Percentiles rank a stretch among this genome's conserved stretches.
Evolutionary conservation across 208 protist species (phyloP).

Genomic region (Trypanosoma brucei): DNA sequence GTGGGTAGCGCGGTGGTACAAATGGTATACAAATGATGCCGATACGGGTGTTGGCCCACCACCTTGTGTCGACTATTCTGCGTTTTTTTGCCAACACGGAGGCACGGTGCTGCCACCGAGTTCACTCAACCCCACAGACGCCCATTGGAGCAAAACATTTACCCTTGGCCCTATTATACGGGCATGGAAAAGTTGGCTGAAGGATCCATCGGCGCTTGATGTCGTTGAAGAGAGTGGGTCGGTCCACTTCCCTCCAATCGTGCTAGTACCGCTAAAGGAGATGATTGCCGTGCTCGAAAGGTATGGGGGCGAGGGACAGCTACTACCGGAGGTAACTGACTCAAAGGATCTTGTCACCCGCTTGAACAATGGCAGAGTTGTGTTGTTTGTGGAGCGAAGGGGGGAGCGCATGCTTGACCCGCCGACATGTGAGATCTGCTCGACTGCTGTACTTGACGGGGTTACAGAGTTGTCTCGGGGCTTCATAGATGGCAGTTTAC

Average conservation of each 20-base stretch:
- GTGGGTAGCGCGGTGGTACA: constrained; percentile 75
- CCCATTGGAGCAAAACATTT: constrained; percentile 49
- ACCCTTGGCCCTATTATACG: constrained; percentile 1
- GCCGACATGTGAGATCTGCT: constrained; percentile 38
- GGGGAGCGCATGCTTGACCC: constrained; percentile 41
- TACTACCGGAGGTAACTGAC: constrained; percentile 9
- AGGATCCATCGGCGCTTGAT: constrained; percentile 11
- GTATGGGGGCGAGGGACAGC: constrained; percentile 41
- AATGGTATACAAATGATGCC: constrained; percentile 23
- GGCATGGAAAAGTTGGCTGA: background rate
- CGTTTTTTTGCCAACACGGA: constrained; percentile 58
- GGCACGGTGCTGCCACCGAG: constrained; percentile 34
- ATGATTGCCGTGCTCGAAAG: constrained; percentile 36
- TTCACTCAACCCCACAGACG: constrained; percentile 66
- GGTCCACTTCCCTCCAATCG: constrained; percentile 51
- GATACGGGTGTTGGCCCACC: constrained; percentile 6
- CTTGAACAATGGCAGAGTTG: constrained; percentile 8
- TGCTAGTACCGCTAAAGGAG: constrained; percentile 69
- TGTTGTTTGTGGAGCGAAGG: constrained; percentile 46
- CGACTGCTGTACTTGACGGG: constrained; percentile 24
- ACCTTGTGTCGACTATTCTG: constrained; percentile 28
- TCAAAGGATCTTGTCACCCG: constrained; percentile 3
- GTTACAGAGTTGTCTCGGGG: constrained; percentile 34
- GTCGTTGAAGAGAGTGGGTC: background rate
- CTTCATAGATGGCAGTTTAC: constrained; percentile 57